phyloP scores from a whole-genome alignment of 805 yeast genomes.

The Diddensiella santjacobensis region DNA sequence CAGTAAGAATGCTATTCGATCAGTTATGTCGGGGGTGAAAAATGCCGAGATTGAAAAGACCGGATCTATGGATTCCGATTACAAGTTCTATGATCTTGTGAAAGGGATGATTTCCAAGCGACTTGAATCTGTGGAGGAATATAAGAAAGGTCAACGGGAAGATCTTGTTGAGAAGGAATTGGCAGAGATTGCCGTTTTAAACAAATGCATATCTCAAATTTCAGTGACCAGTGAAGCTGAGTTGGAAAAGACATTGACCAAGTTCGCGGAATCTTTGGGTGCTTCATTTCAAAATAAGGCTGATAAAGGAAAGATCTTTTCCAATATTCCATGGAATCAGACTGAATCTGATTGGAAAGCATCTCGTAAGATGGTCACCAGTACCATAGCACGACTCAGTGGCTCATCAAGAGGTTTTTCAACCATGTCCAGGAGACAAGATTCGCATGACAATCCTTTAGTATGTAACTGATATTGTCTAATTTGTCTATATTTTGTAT shows the following conservation, averaged over 20 bases:
- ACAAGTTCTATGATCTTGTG: conserved; percentile 40
- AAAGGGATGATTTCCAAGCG: conserved; percentile 40
- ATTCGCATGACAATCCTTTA: conserved; percentile 50
- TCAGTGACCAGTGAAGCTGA: conserved; percentile 50
- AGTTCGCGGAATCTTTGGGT: conserved; percentile 20
- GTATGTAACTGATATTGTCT: conserved; percentile 36
- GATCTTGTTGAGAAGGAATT: conserved; percentile 55
- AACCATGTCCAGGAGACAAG: conserved; percentile 19
- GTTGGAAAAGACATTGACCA: conserved; percentile 34
- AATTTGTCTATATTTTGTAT: not conserved
- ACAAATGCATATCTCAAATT: conserved; percentile 38
- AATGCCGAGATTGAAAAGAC: conserved; percentile 34
- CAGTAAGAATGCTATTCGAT: conserved; percentile 30
- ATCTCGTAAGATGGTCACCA: conserved; percentile 28
- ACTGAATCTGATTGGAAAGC: conserved; percentile 33
- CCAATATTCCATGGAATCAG: conserved; percentile 25
- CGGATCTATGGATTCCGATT: conserved; percentile 27
- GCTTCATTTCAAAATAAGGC: conserved; percentile 16
- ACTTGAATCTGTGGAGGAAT: conserved; percentile 47
- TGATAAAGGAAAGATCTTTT: conserved; percentile 24
- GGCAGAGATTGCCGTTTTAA: conserved; percentile 43
- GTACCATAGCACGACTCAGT: conserved; percentile 23
- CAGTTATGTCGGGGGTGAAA: conserved; percentile 34
- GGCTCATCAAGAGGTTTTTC: conserved; percentile 26
- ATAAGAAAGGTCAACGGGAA: conserved; percentile 41